These are phyloP conservation scores for Ophiostoma quercus DNA, from an alignment of 2,329 filamentous ascomycete species.

Conservation along the genomic window DNA sequence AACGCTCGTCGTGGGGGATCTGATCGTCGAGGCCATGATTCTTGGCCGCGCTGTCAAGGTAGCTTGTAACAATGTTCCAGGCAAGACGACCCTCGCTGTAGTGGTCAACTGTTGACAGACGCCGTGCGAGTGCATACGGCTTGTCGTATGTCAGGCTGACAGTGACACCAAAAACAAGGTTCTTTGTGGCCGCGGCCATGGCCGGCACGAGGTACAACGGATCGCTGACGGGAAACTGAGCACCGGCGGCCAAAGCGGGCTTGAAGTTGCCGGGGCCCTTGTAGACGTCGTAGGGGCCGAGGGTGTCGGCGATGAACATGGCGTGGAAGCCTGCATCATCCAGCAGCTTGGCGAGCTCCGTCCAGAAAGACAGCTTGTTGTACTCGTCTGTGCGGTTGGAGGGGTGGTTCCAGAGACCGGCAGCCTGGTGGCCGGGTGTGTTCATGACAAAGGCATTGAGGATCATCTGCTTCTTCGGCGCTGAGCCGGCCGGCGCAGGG, in stretches of 20 bases:
- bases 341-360: constrained; percentile 23
- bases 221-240: constrained; percentile 26
- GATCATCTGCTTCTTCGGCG: constrained; percentile 36
- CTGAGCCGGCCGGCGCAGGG: not conserved
- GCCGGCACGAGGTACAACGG: constrained; percentile 19
- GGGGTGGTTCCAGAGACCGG: constrained; percentile 26
- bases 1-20: constrained; percentile 28
- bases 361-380: constrained; percentile 24
- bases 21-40: constrained; percentile 24
- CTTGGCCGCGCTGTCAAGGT: constrained; percentile 25
- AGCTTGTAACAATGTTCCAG: constrained; percentile 30
- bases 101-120: constrained; percentile 24
- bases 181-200: constrained; percentile 23
- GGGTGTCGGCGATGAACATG: constrained; percentile 26
- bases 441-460: constrained; percentile 41
- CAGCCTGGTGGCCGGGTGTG: constrained; percentile 24
- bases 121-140: constrained; percentile 21
- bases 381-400: constrained; percentile 24
- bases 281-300: constrained; percentile 26
- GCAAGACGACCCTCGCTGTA: constrained; percentile 20
- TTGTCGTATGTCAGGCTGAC: constrained; percentile 19
- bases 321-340: constrained; percentile 26
- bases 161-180: constrained; percentile 23
- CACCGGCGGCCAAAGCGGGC: constrained; percentile 22
- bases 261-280: constrained; percentile 23